Percentiles rank a stretch among this genome's conserved stretches.
Conservation (phyloP, 345 rosid genomes). For the Eucalyptus polybractea region DNA sequence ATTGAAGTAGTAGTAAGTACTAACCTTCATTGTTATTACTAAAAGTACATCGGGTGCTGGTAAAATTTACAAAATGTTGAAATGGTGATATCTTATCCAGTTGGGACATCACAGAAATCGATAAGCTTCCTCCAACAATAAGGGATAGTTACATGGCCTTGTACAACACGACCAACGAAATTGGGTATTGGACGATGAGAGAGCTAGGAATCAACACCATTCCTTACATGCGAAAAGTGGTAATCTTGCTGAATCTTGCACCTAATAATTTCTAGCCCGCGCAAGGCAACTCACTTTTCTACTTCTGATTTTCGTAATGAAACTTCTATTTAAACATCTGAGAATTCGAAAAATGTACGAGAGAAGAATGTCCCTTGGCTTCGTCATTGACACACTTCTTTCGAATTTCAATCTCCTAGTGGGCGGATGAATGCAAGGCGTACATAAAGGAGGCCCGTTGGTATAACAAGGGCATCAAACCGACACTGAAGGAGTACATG, state of each 20-base stretch:
- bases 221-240: neutral
- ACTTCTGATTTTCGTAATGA: neutral
- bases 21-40: neutral
- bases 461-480: neutral
- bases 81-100: neutral
- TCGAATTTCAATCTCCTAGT: neutral
- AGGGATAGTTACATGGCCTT: neutral
- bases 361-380: too few relatives aligned
- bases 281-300: neutral
- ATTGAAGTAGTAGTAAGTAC: neutral
- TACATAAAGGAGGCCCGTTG: neutral
- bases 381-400: neutral
- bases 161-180: constrained; percentile 1
- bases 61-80: neutral
- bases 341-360: too few relatives aligned
- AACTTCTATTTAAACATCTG: too few relatives aligned
- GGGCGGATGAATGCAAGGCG: neutral
- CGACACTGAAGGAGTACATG: neutral
- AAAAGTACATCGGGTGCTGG: neutral
- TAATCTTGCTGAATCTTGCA: too few relatives aligned
- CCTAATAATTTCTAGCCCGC: too few relatives aligned
- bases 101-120: neutral
- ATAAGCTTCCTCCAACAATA: constrained; percentile 1
- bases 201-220: neutral
- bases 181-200: neutral